Conservation (phyloP, 2,329 filamentous ascomycete genomes). For the Lomentospora prolificans region DNA sequence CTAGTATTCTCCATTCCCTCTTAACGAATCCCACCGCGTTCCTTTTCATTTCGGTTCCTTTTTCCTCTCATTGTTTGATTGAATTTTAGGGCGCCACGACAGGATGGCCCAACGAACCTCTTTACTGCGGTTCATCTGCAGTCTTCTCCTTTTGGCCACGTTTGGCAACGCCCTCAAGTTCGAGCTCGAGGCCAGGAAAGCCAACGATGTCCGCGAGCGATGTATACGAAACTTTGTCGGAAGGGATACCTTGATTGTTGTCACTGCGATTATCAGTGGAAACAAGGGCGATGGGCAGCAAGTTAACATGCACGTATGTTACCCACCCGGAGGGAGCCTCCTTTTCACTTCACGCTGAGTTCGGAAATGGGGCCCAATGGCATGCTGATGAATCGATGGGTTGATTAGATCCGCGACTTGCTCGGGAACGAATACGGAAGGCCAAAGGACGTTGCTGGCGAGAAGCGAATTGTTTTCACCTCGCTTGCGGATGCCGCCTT, state of each 20-base stretch:
- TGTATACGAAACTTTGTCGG: conserved; percentile 95
- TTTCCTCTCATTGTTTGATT: neutral
- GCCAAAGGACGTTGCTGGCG: conserved; percentile 83
- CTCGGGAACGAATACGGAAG: conserved; percentile 93
- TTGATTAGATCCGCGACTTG: conserved; percentile 74
- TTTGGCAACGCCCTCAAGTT: conserved; percentile 73
- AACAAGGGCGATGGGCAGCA: conserved; percentile 81
- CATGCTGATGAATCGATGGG: conserved; percentile 9
- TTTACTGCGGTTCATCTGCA: conserved; percentile 49
- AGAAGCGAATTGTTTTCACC: conserved; percentile 89
- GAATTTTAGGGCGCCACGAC: neutral
- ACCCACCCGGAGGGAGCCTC: neutral
- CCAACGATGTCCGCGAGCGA: conserved; percentile 58
- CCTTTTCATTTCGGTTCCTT: neutral
- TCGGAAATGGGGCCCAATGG: too few relatives aligned
- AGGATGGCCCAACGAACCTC: conserved; percentile 40
- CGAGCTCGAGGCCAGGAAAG: conserved; percentile 65
- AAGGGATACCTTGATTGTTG: conserved; percentile 86
- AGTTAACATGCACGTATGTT: conserved; percentile 82
- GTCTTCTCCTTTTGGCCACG: conserved; percentile 45
- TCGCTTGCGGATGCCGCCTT: conserved; percentile 86
- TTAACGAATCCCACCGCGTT: neutral
- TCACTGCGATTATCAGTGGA: conserved; percentile 84
- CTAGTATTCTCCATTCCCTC: neutral
- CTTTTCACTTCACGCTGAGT: too few relatives aligned